A percentile compares a stretch with the other conserved stretches of the same genome.
Evolutionary conservation across 1,139 yeast genomes (phyloP).

Genomic region (Pichia sp.): DNA sequence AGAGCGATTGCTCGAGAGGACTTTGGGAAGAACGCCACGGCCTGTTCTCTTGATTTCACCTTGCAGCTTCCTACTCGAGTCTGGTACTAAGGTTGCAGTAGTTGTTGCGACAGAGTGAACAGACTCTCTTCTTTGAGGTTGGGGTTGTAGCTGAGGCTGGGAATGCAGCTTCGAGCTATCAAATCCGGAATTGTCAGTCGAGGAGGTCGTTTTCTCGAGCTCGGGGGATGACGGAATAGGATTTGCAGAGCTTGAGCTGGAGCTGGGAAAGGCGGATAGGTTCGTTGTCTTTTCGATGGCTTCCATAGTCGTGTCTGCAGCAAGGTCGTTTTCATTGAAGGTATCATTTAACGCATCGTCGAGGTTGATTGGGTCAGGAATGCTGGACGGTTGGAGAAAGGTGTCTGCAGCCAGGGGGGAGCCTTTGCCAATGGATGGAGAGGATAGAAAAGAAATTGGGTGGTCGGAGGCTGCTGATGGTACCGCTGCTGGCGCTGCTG

Average conservation of each 20-base stretch:
- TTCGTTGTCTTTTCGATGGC: not conserved
- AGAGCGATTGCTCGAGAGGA: not conserved
- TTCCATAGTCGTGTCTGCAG: not conserved
- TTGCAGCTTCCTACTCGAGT: not conserved
- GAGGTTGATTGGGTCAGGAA: not conserved
- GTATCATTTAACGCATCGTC: conserved; percentile 2
- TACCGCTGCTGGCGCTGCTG: not conserved
- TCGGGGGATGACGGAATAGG: not conserved
- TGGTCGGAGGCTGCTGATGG: not conserved
- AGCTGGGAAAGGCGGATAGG: not conserved
- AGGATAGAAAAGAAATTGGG: not conserved
- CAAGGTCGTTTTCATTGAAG: not conserved
- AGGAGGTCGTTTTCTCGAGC: not conserved
- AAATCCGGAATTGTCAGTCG: not conserved
- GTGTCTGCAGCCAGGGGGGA: not conserved
- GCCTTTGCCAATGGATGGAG: not conserved
- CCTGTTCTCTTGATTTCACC: conserved; percentile 8
- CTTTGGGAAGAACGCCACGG: conserved; percentile 2
- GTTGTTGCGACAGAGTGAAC: not conserved
- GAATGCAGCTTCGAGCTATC: not conserved
- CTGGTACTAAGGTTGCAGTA: not conserved
- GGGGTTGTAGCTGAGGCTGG: not conserved
- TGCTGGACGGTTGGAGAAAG: not conserved
- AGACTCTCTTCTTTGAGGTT: conserved; percentile 4
- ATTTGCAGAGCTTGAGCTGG: not conserved